Conservation (phyloP, 495 filamentous ascomycete genomes). For the Ramalina intermedia region DNA sequence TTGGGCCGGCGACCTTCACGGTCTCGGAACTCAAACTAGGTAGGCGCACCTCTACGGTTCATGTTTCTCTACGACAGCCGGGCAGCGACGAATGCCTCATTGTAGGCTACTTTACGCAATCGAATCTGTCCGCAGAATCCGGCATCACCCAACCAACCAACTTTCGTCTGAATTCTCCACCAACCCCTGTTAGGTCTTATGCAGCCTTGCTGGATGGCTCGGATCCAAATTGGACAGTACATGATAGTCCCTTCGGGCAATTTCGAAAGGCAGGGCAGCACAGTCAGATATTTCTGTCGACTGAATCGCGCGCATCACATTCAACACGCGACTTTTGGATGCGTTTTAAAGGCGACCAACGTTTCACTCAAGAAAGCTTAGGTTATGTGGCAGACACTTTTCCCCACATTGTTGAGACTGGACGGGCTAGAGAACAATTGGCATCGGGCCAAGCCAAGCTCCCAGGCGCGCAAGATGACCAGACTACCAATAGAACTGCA, state of each 20-base stretch:
- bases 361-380: constrained; percentile 9
- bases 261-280: constrained; percentile 43
- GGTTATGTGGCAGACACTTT: constrained; percentile 19
- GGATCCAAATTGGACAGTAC: constrained; percentile 20
- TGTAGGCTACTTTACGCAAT: constrained; percentile 11
- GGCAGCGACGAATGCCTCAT: background rate
- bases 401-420: constrained; percentile 20
- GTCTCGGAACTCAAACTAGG: too few relatives aligned
- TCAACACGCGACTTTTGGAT: constrained; percentile 44
- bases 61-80: too few relatives aligned
- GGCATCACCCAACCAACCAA: constrained; percentile 42
- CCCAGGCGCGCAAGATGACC: background rate
- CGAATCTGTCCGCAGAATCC: constrained; percentile 27
- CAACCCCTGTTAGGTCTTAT: constrained; percentile 31
- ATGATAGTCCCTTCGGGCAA: constrained; percentile 24
- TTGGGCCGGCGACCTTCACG: too few relatives aligned
- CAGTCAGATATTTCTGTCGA: constrained; percentile 40
- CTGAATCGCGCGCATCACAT: constrained; percentile 22
- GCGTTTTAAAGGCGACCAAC: constrained; percentile 25
- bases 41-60: too few relatives aligned
- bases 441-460: background rate
- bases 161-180: constrained; percentile 33
- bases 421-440: background rate
- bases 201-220: constrained; percentile 16
- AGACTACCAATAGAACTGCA: background rate